Conservation (phyloP, 176 grass and related monocot genomes). For the Pontederia crassipes region DNA sequence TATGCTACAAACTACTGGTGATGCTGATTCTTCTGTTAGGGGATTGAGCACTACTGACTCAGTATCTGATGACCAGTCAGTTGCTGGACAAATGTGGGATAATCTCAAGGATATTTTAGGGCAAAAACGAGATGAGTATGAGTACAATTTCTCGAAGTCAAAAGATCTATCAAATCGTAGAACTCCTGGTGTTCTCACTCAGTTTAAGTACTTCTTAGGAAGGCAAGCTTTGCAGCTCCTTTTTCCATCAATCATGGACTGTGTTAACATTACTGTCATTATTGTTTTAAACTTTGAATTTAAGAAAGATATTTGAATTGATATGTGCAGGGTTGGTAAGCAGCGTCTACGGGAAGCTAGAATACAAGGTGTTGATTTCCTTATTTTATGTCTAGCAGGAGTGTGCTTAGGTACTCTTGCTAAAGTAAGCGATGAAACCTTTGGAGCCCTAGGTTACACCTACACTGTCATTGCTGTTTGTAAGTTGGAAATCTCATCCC, state of each 20-base stretch:
- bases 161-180: conserved; percentile 57
- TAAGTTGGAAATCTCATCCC: conserved; percentile 30
- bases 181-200: conserved; percentile 50
- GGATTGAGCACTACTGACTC: conserved; percentile 18
- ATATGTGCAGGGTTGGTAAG: conserved; percentile 58
- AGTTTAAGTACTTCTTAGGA: conserved; percentile 79
- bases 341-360: conserved; percentile 78
- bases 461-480: conserved; percentile 87
- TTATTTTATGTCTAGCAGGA: conserved; percentile 64
- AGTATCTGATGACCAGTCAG: conserved; percentile 23
- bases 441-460: conserved; percentile 74
- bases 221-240: conserved; percentile 25
- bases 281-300: neutral
- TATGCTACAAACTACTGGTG: conserved; percentile 51
- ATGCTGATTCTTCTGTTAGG: conserved; percentile 31
- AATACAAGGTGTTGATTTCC: conserved; percentile 76
- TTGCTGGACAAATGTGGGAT: conserved; percentile 54
- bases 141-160: conserved; percentile 54
- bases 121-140: conserved; percentile 61
- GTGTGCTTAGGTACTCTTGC: conserved; percentile 77
- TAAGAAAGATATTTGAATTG: neutral
- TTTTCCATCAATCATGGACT: neutral
- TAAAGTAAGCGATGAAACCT: conserved; percentile 82
- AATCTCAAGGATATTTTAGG: conserved; percentile 64
- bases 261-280: neutral